Percentiles rank a stretch among this genome's conserved stretches.
Conservation (phyloP, 2,329 filamentous ascomycete species). For the Leptographium wingfieldii region DNA sequence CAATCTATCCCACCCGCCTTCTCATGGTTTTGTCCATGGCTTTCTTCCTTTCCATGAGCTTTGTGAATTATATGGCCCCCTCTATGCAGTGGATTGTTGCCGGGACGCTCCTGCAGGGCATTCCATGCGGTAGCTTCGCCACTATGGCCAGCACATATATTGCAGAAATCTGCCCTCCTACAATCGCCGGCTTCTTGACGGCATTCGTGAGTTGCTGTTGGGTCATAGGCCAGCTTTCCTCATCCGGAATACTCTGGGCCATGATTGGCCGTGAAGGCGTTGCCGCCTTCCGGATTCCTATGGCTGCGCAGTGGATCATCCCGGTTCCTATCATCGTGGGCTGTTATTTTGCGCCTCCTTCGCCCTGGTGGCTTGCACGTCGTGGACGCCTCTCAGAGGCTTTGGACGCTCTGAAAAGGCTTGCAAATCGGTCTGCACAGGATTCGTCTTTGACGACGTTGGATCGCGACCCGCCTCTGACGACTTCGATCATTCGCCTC, state of each 20-base stretch:
- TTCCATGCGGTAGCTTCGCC: slow-evolving; percentile 13
- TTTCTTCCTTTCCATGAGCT: slow-evolving; percentile 6
- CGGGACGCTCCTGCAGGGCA: slow-evolving; percentile 13
- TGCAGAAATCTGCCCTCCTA: slow-evolving; percentile 12
- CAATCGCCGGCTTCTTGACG: slow-evolving; percentile 10
- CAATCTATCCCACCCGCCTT: slow-evolving; percentile 5
- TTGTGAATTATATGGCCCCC: slow-evolving; percentile 12
- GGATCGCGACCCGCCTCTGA: slow-evolving; percentile 17
- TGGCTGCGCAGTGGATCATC: slow-evolving; percentile 12
- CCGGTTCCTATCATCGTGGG: slow-evolving; percentile 9
- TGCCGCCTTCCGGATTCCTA: slow-evolving; percentile 12
- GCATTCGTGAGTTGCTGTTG: slow-evolving; percentile 14
- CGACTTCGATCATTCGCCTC: slow-evolving; percentile 26
- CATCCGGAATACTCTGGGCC: slow-evolving; percentile 11
- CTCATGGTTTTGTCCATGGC: slow-evolving; percentile 7
- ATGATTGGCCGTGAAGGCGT: slow-evolving; percentile 8
- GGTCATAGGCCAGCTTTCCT: slow-evolving; percentile 10
- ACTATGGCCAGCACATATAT: slow-evolving; percentile 14
- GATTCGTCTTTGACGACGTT: background rate
- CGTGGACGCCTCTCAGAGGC: slow-evolving; percentile 19
- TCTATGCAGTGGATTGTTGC: slow-evolving; percentile 11
- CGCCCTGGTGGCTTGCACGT: slow-evolving; percentile 21
- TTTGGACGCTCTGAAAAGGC: slow-evolving; percentile 3
- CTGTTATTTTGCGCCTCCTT: slow-evolving; percentile 11
- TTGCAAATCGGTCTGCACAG: background rate